Base-by-base conservation (phyloP, 148 eudicot species). In the Linanthus parryae region DNA sequence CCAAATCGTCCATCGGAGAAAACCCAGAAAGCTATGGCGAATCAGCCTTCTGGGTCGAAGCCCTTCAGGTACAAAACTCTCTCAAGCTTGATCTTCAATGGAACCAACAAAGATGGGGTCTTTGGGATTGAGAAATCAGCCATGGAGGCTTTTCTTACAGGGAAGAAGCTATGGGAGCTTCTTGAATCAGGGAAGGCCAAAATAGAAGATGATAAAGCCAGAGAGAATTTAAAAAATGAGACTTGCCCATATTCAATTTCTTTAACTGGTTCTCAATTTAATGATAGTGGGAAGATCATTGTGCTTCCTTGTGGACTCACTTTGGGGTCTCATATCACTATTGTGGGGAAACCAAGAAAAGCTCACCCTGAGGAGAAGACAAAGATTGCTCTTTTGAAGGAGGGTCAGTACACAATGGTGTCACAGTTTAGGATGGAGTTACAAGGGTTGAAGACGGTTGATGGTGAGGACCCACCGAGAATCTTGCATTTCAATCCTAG, bases 391-490 rank as follows among this genome's bases (percentile, higher is more conserved):
- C 25, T 88, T 63, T 65, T 86, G 63, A 79, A 67, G 56, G 84
- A 81, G 13, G 95, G 98, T 6, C 79, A 76, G 42, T 69, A 74
- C 58, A 61, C 79, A 26, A 72, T 83, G 90, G 87, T 86, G 12
- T 91, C 98, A 0, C 94, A 91, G 75, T 91, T 91, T 58, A 83
- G 78, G 83, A 73, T 91, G 83, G 98, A 91, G 70, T 66, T 91
- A 67, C 85, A 81, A 52, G 98, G 98, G 15, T 72, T 91, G 66
- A 86, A 77, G 63, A 77, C 94, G 10, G 98, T 81, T 57, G 98
- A 91, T 52, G 94, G 95, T 22, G 98, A 91, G 62, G 98, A 83
- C 58, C 98, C 98, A 8, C 98, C 98, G 2, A 73, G 98, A 70
- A 65, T 91, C 34, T 57, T 91, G 76, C 95, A 91, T 71, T 79